A percentile compares a stretch with the other conserved stretches of the same genome.
Evolutionary conservation across 441 rosid species (phyloP).

Genomic region (Gossypium davidsonii): DNA sequence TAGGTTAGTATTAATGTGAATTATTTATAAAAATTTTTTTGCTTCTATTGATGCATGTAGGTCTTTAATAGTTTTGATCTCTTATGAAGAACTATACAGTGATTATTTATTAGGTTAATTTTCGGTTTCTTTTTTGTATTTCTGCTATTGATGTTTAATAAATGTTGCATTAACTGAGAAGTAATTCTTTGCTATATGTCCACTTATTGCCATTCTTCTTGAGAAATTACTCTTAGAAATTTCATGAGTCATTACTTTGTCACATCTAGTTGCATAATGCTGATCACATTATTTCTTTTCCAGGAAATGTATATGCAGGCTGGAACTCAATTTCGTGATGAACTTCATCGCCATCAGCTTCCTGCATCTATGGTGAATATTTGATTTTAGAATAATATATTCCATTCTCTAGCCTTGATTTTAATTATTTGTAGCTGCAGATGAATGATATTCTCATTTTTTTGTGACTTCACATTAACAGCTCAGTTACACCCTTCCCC

Average conservation of each 20-base stretch:
- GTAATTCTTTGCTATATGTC: slow-evolving; percentile 2
- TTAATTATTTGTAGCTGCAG: background rate
- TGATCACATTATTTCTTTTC: slow-evolving; percentile 21
- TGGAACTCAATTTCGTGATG: slow-evolving; percentile 90
- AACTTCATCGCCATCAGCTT: slow-evolving; percentile 86
- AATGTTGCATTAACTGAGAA: background rate
- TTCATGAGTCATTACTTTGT: background rate
- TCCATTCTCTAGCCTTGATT: background rate
- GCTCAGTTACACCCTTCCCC: background rate
- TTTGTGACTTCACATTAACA: background rate
- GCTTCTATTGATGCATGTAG: background rate
- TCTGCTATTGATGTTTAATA: background rate
- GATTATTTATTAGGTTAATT: background rate
- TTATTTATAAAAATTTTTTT: background rate
- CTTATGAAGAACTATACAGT: background rate
- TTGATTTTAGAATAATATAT: background rate
- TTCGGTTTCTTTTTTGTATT: background rate
- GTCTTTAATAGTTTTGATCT: background rate
- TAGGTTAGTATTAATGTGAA: background rate
- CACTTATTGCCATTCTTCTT: background rate
- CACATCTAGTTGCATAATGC: background rate
- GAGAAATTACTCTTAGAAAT: background rate
- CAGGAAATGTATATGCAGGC: slow-evolving; percentile 96
- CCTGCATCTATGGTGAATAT: slow-evolving; percentile 67
- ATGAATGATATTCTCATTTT: background rate